Conservation (phyloP, 1,284 basidiomycete species). For the Marasmius tenuissimus region DNA sequence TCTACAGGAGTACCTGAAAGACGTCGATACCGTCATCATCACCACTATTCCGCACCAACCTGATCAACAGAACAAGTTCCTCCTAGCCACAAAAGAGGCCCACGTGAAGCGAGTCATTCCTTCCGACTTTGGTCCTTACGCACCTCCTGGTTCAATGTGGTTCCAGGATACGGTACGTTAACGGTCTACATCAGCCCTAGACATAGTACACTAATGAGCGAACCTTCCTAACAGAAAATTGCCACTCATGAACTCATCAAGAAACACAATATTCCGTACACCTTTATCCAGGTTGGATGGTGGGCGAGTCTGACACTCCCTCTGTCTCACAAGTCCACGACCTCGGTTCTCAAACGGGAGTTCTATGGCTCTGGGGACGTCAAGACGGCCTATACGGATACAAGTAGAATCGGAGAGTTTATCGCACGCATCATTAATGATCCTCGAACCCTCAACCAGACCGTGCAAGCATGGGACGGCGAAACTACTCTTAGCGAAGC, state of each 20-base stretch:
- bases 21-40: neutral
- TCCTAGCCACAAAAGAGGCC: neutral
- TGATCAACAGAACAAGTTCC: neutral
- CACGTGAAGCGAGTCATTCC: neutral
- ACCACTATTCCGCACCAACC: neutral
- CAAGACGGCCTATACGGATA: neutral
- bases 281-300: neutral
- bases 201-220: neutral
- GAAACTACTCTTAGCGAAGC: slow-evolving; percentile 3
- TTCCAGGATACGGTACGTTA: neutral
- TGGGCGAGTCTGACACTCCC: neutral
- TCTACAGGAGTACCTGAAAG: neutral
- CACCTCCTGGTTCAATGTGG: neutral
- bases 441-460: slow-evolving; percentile 5
- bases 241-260: neutral
- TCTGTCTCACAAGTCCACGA: neutral
- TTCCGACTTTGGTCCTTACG: neutral
- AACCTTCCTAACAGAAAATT: neutral
- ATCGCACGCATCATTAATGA: neutral
- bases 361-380: neutral
- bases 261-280: neutral
- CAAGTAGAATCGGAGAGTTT: neutral
- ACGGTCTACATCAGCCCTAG: neutral
- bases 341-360: neutral
- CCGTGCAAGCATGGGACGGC: neutral